A percentile compares a stretch with the other conserved stretches of the same genome.
phyloP scores from a whole-genome alignment of 176 grass and related monocot genomes.

The Themeda triandra region DNA sequence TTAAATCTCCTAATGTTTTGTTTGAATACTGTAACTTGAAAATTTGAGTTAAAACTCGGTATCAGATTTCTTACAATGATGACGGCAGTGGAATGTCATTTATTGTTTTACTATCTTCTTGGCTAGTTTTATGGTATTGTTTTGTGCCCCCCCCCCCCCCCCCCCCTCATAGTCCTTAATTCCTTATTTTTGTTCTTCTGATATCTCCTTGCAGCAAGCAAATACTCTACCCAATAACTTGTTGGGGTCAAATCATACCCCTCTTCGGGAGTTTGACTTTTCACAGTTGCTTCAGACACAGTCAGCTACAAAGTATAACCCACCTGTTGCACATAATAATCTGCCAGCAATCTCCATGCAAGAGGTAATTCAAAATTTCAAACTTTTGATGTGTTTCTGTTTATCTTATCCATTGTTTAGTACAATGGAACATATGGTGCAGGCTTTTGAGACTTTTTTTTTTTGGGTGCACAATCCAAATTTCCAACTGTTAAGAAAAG shows the following conservation, averaged over 20 bases:
- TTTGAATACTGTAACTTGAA: not conserved
- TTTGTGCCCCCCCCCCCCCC: not conserved
- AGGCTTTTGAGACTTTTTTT: not conserved
- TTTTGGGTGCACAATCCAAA: not conserved
- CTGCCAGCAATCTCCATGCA: conserved; percentile 60
- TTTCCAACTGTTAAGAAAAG: not conserved
- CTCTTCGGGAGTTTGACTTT: conserved; percentile 82
- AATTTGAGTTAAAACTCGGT: not conserved
- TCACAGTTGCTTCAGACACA: conserved; percentile 65
- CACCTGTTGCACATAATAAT: conserved; percentile 60
- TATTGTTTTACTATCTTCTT: not conserved
- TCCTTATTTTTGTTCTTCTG: conserved; percentile 27
- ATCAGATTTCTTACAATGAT: not conserved
- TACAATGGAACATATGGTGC: not conserved
- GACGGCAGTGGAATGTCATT: not conserved
- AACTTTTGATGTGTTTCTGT: not conserved
- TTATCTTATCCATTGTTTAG: conserved; percentile 6
- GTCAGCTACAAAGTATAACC: conserved; percentile 67
- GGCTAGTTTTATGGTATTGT: not conserved
- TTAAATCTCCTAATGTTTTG: not conserved
- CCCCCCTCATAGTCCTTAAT: not conserved
- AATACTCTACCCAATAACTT: conserved; percentile 70
- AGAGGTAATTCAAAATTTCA: conserved; percentile 52
- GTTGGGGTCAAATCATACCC: conserved; percentile 56
- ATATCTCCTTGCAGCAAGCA: conserved; percentile 60